phyloP scores from a whole-genome alignment of 441 rosid genomes.

The Aleurites moluccanus region DNA sequence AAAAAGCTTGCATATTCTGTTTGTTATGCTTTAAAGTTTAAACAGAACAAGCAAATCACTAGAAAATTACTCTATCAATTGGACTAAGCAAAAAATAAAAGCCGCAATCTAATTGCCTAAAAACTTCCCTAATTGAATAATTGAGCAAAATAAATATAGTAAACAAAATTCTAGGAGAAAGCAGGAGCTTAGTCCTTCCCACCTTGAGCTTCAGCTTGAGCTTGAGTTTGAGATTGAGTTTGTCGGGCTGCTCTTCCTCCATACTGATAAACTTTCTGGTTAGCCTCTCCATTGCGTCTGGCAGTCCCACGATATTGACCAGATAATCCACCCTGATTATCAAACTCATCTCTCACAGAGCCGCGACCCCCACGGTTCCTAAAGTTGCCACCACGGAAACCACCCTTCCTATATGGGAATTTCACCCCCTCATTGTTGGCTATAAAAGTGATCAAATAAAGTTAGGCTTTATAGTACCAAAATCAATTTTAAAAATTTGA shows the following conservation, averaged over 20 bases:
- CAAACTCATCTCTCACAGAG: constrained; percentile 39
- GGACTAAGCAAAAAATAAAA: background rate
- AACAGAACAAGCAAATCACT: background rate
- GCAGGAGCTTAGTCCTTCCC: constrained; percentile 16
- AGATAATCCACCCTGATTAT: constrained; percentile 38
- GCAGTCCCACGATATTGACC: constrained; percentile 28
- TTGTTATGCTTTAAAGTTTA: background rate
- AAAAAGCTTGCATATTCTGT: background rate
- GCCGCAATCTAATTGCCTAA: constrained; percentile 18
- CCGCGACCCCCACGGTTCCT: constrained; percentile 50
- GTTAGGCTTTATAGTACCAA: background rate
- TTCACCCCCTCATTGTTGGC: constrained; percentile 38
- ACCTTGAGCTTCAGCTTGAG: constrained; percentile 15
- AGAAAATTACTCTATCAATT: constrained; percentile 11
- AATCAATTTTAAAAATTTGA: background rate
- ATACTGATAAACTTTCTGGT: constrained; percentile 42
- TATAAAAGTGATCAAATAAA: constrained; percentile 21
- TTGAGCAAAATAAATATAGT: background rate
- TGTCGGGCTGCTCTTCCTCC: constrained; percentile 34
- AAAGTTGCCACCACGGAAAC: constrained; percentile 41
- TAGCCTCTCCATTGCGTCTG: constrained; percentile 39
- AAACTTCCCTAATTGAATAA: constrained; percentile 10
- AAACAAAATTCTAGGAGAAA: constrained; percentile 17
- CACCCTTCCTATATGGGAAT: constrained; percentile 36
- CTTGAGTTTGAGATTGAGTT: constrained; percentile 13